Evolutionary conservation across 163 green algal genomes (phyloP).

Genomic region (Scenedesmus sp.): DNA sequence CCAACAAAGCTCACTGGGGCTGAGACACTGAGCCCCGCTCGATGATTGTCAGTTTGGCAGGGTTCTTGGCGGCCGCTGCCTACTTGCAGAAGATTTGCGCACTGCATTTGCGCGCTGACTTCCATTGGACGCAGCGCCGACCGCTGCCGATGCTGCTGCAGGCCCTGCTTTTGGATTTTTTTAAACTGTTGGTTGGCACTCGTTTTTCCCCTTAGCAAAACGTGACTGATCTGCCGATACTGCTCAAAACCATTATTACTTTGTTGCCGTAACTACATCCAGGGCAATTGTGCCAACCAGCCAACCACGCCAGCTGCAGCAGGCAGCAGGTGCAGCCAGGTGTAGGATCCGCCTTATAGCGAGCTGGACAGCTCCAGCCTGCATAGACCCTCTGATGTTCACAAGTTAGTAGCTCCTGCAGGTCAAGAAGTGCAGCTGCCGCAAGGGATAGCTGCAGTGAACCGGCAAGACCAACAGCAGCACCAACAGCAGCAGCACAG

Average conservation of each 20-base stretch:
- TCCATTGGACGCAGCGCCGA: background rate
- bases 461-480: background rate
- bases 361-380: no score
- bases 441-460: background rate
- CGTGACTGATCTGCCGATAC: background rate
- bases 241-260: background rate
- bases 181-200: background rate
- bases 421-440: background rate
- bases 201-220: background rate
- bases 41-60: background rate
- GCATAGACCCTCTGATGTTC: no score
- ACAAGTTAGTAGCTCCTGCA: background rate
- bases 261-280: background rate
- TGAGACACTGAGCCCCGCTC: background rate
- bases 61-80: background rate
- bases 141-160: background rate
- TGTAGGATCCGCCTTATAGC: no score
- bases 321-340: no score
- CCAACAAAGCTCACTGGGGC: no score
- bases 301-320: no score
- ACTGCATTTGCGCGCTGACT: no score
- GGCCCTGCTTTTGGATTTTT: background rate
- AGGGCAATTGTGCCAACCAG: background rate
- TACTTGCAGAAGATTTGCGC: background rate
- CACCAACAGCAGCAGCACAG: background rate